Conservation (phyloP, 495 filamentous ascomycete genomes). For the Haplographium delicatum region DNA sequence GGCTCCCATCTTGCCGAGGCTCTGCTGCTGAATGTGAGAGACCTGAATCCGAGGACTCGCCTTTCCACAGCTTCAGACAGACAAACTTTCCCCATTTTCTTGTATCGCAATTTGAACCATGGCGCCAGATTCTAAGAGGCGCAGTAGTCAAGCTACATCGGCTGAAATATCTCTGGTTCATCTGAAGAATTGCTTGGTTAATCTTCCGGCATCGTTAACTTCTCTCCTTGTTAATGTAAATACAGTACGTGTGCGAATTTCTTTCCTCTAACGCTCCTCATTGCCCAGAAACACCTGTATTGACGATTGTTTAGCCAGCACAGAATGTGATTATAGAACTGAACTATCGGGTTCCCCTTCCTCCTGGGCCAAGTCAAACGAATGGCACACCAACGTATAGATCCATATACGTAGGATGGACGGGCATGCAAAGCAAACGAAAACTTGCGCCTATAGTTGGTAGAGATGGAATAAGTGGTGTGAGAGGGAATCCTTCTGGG, state of each 20-base stretch:
- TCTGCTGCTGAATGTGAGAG: background rate
- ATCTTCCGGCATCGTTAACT: slow-evolving; percentile 81
- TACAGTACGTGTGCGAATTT: slow-evolving; percentile 52
- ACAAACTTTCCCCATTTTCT: background rate
- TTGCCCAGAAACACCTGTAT: background rate
- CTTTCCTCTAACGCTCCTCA: background rate
- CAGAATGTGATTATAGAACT: slow-evolving; percentile 97
- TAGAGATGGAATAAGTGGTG: slow-evolving; percentile 62
- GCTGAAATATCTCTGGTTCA: slow-evolving; percentile 77
- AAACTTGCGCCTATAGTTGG: slow-evolving; percentile 66
- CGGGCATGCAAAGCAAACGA: slow-evolving; percentile 89
- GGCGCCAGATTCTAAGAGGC: slow-evolving; percentile 17
- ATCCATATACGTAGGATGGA: slow-evolving; percentile 88
- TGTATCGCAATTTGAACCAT: slow-evolving; percentile 3
- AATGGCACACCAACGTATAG: slow-evolving; percentile 46
- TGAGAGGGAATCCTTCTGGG: slow-evolving; percentile 39
- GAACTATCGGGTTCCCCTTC: slow-evolving; percentile 47
- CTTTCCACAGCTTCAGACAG: background rate
- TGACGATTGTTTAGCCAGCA: slow-evolving; percentile 51
- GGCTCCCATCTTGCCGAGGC: no score
- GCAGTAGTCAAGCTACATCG: slow-evolving; percentile 45
- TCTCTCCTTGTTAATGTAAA: slow-evolving; percentile 80
- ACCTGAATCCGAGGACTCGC: background rate
- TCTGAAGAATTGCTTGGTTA: slow-evolving; percentile 90
- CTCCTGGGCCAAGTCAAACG: slow-evolving; percentile 28